phyloP scores from a whole-genome alignment of 768 basidiomycete species.

The Brasilioporus rufonigricans region DNA sequence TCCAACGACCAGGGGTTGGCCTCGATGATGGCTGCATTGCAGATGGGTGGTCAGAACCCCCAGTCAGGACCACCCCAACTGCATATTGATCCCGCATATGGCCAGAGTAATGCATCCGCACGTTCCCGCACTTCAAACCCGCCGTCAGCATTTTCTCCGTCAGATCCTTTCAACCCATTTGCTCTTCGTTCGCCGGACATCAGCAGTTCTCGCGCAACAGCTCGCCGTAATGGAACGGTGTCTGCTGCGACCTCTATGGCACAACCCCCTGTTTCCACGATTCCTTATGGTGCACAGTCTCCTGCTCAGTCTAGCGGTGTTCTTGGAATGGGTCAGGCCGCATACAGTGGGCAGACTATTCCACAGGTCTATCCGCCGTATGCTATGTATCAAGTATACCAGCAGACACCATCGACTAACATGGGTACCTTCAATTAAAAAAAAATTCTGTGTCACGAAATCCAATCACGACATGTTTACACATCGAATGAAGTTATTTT shows the following conservation, averaged over 20 bases:
- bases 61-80: constrained; percentile 75
- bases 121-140: constrained; percentile 46
- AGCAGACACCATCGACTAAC: constrained; percentile 66
- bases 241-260: constrained; percentile 33
- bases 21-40: constrained; percentile 90
- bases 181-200: constrained; percentile 49
- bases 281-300: constrained; percentile 60
- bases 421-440: constrained; percentile 76
- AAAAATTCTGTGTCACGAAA: constrained; percentile 26
- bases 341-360: constrained; percentile 59
- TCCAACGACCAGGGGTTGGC: constrained; percentile 82
- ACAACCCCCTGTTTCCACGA: constrained; percentile 29
- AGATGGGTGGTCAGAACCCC: constrained; percentile 87
- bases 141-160: constrained; percentile 48
- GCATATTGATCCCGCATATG: constrained; percentile 66
- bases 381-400: constrained; percentile 78
- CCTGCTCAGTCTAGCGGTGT: constrained; percentile 59
- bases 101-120: constrained; percentile 39
- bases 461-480: constrained; percentile 40
- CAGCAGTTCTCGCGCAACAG: constrained; percentile 47
- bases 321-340: constrained; percentile 63
- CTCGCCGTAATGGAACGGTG: constrained; percentile 43
- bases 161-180: constrained; percentile 60
- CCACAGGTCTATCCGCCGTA: constrained; percentile 75
- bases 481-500: constrained; percentile 32